Base-by-base conservation (phyloP, 75 land plant genomes). In the Pseudotsuga menziesii region DNA sequence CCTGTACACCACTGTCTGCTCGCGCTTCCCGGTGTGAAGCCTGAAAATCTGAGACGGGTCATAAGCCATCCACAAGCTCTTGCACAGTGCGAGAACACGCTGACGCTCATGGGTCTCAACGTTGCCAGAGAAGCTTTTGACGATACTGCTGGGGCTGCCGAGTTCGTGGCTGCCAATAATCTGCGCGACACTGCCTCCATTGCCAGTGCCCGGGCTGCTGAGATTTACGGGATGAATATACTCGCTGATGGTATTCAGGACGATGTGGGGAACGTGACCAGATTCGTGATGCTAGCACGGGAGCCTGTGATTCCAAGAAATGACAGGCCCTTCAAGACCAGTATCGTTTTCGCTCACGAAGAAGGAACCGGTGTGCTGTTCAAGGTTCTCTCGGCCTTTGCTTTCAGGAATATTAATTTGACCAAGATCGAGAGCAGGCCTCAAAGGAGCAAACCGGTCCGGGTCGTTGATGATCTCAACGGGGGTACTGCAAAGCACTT, bases 91-190 rank as follows among this genome's bases (percentile, higher is more conserved):
- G 93, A 89, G 78, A 83, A 78, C 71, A 87, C 89, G 2, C 71
- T 91, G 48, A 81, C 89, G 27, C 76, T 78, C 35, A 78, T 91
- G 39, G 89, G 87, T 76, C 85, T 85, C 58, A 77, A 78, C 59
- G 87, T 81, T 22, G 84, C 88, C 29, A 81, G 92, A 56, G 93
- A 91, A 75, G 89, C 89, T 76, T 83, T 91, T 26, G 93, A 91
- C 74, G 93, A 91, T 70, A 91, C 93, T 5, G 93, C 93, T 17
- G 91, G 91, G 6, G 93, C 93, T 19, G 93, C 91, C 12, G 87
- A 89, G 81, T 80, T 59, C 71, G 76, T 86, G 6, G 82, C 87
- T 9, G 77, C 19, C 58, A 80, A 84, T 35, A 64, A 77, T 20
- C 83, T 86, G 35, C 57, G 87, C 1, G 88, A 86, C 67, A 84